phyloP scores from a whole-genome alignment of 179 eudicot genomes.

The Vitellaria paradoxa region DNA sequence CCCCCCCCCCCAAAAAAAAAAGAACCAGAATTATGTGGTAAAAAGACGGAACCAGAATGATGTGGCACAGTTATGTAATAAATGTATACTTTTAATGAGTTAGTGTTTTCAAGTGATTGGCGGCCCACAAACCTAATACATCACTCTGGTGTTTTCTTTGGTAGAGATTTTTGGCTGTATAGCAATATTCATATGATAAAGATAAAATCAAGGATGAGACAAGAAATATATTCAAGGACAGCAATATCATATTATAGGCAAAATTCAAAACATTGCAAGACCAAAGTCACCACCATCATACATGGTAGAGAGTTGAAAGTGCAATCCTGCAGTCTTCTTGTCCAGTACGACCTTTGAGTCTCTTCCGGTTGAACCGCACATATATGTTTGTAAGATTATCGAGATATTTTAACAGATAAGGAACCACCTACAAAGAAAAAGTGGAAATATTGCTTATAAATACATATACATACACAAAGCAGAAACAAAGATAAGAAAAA shows the following conservation, averaged over 20 bases:
- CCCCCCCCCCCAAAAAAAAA: too few relatives aligned
- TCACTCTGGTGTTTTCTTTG: too few relatives aligned
- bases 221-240: not conserved
- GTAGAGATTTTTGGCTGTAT: too few relatives aligned
- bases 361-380: slow-evolving; percentile 94
- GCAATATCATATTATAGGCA: not conserved
- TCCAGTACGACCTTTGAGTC: slow-evolving; percentile 94
- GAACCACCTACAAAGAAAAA: slow-evolving; percentile 66
- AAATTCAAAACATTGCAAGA: not conserved
- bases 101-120: too few relatives aligned
- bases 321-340: slow-evolving; percentile 95
- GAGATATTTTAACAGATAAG: slow-evolving; percentile 81
- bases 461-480: too few relatives aligned
- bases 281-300: slow-evolving; percentile 25
- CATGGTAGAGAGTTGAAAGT: slow-evolving; percentile 89
- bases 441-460: not conserved
- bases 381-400: slow-evolving; percentile 90
- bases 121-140: too few relatives aligned
- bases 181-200: not conserved
- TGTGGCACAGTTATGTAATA: too few relatives aligned
- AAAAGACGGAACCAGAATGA: too few relatives aligned
- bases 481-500: too few relatives aligned
- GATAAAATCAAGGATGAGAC: slow-evolving; percentile 2
- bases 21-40: too few relatives aligned
- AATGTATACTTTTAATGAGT: too few relatives aligned